Conservation (phyloP, 148 eudicot genomes). For the Fagopyrum tataricum region DNA sequence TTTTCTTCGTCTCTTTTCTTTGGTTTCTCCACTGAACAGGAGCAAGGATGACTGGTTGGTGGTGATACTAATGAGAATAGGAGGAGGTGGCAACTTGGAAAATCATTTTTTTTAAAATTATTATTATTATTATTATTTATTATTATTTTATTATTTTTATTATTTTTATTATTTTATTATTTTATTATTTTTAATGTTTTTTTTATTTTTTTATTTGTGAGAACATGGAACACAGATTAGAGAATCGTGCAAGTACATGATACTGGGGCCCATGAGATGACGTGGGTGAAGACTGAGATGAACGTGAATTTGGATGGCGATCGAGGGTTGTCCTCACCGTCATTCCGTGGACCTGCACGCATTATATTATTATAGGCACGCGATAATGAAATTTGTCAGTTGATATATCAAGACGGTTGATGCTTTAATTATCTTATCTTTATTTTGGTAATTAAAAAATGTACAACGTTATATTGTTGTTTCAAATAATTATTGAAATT, state of each 20-base stretch:
- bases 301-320: no score
- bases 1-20: background rate
- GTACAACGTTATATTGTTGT: background rate
- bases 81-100: no score
- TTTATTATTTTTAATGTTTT: no score
- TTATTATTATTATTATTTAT: no score
- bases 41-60: constrained; percentile 2
- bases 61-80: no score
- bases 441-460: no score
- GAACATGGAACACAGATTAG: no score
- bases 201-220: no score
- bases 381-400: background rate
- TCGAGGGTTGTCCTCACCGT: background rate
- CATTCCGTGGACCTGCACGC: background rate
- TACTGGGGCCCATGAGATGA: background rate
- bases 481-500: background rate
- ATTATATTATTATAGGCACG: background rate
- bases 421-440: background rate
- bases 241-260: background rate
- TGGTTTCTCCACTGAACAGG: background rate
- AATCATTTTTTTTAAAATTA: no score
- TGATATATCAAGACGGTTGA: background rate
- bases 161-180: no score
- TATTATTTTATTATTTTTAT: no score
- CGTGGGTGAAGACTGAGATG: background rate